These are phyloP conservation scores for Candida frijolesensis DNA, from an alignment of 1,139 yeast species.

Conservation along the genomic window DNA sequence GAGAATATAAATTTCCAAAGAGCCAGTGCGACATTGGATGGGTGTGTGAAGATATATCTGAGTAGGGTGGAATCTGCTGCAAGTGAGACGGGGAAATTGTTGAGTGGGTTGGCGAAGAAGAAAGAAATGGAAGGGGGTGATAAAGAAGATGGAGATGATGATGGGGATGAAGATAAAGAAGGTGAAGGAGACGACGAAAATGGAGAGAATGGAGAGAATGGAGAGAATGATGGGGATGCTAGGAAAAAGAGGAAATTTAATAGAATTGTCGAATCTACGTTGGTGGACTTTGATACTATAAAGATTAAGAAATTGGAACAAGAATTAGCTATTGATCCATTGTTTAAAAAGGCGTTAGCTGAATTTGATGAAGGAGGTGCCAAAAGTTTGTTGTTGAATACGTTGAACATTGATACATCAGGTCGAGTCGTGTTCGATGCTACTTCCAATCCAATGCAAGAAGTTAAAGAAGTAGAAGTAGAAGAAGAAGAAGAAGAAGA, in stretches of 20 bases:
- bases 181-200: conserved; percentile 19
- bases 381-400: conserved; percentile 74
- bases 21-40: conserved; percentile 42
- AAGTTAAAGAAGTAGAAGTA: conserved; percentile 15
- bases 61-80: conserved; percentile 88
- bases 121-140: conserved; percentile 20
- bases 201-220: conserved; percentile 18
- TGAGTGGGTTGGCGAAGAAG: conserved; percentile 66
- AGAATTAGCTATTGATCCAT: conserved; percentile 81
- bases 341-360: conserved; percentile 84
- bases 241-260: conserved; percentile 40
- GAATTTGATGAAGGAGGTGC: conserved; percentile 98
- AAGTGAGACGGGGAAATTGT: conserved; percentile 81
- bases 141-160: conserved; percentile 16
- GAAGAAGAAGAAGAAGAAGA: conserved; percentile 12
- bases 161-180: conserved; percentile 21
- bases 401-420: conserved; percentile 56
- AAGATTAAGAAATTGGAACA: conserved; percentile 71
- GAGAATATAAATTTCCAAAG: conserved; percentile 46
- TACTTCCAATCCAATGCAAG: conserved; percentile 32
- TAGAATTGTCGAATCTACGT: conserved; percentile 44
- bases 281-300: conserved; percentile 61
- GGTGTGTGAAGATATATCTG: conserved; percentile 44
- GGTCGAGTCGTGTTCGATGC: conserved; percentile 72
- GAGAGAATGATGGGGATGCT: conserved; percentile 14